Evolutionary conservation across 805 yeast genomes (phyloP).

Genomic region (Vanderwaltozyma tropicalis): DNA sequence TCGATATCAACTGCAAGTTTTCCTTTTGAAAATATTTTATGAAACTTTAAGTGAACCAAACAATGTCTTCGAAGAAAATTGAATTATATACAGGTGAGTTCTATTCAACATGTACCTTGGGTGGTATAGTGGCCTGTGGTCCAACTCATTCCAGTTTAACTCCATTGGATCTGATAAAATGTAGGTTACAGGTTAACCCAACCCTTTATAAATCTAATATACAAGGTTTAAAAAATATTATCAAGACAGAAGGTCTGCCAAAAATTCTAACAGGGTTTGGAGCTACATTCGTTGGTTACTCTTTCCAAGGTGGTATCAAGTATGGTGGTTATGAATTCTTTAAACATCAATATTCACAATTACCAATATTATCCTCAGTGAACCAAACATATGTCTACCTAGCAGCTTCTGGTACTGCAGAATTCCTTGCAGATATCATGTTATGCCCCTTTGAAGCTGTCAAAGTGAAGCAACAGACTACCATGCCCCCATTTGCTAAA

Average conservation of each 20-base stretch:
- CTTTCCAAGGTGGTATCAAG: conserved; percentile 94
- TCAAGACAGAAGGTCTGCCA: conserved; percentile 60
- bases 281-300: conserved; percentile 87
- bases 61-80: conserved; percentile 7
- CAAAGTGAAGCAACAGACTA: conserved; percentile 88
- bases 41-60: not conserved
- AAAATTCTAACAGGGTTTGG: conserved; percentile 83
- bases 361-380: conserved; percentile 53
- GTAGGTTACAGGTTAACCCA: conserved; percentile 83
- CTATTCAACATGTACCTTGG: conserved; percentile 41
- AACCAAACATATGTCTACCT: conserved; percentile 64
- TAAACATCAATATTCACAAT: conserved; percentile 66
- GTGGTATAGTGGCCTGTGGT: conserved; percentile 79
- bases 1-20: no score
- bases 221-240: conserved; percentile 72
- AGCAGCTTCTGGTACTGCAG: conserved; percentile 88
- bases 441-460: conserved; percentile 93
- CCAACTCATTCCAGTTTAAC: conserved; percentile 93
- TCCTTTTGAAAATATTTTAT: not conserved
- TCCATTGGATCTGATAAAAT: conserved; percentile 87
- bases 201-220: conserved; percentile 61
- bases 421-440: conserved; percentile 80
- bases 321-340: conserved; percentile 91
- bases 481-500: conserved; percentile 74
- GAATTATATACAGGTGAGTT: conserved; percentile 20